phyloP scores from a whole-genome alignment of 805 yeast genomes.

The Pichia gijzeniarum region DNA sequence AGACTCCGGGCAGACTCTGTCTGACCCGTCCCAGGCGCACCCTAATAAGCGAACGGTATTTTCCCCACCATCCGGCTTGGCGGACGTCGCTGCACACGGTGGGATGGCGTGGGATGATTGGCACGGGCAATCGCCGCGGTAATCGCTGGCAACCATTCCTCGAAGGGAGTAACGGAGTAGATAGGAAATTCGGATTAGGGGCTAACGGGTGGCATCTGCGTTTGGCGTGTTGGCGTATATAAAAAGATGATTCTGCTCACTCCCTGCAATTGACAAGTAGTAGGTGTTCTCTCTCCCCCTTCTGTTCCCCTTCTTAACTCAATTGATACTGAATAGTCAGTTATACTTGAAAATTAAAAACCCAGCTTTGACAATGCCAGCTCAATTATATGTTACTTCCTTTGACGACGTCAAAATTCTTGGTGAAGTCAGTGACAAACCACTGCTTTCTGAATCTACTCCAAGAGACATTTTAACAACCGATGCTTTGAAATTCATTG shows the following conservation, averaged over 20 bases:
- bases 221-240: background rate
- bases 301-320: too few species aligned
- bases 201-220: background rate
- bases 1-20: too few species aligned
- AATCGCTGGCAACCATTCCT: too few species aligned
- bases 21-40: too few species aligned
- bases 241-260: background rate
- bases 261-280: too few species aligned
- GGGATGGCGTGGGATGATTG: too few species aligned
- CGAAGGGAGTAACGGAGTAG: background rate
- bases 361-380: constrained; percentile 13
- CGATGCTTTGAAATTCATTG: constrained; percentile 62
- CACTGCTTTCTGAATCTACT: constrained; percentile 33
- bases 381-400: constrained; percentile 24
- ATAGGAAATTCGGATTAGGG: background rate
- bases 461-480: constrained; percentile 49
- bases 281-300: too few species aligned
- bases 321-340: too few species aligned
- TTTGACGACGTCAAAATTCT: constrained; percentile 48
- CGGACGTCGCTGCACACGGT: too few species aligned
- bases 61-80: background rate
- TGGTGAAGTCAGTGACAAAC: constrained; percentile 38
- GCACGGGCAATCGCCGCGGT: background rate
- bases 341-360: too few species aligned
- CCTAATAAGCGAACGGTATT: too few species aligned